Evolutionary conservation across 2,329 filamentous ascomycete species (phyloP).

Genomic region (Penicillium sp.): DNA sequence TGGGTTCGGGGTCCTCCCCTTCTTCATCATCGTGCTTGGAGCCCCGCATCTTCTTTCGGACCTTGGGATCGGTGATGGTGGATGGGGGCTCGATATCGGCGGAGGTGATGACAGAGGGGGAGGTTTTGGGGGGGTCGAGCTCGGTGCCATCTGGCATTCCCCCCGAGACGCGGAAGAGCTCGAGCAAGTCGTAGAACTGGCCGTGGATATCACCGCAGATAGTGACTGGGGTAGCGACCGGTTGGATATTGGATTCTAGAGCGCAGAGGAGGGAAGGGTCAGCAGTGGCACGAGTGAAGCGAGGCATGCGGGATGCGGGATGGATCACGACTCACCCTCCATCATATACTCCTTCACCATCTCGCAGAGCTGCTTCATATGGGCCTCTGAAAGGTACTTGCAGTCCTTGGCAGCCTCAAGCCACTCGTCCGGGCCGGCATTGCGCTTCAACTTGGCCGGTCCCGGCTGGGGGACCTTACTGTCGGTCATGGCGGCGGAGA

Average conservation of each 20-base stretch:
- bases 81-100: slow-evolving; percentile 90
- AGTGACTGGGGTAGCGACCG: slow-evolving; percentile 94
- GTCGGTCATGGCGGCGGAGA: slow-evolving; percentile 40
- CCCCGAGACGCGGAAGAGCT: slow-evolving; percentile 94
- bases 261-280: slow-evolving; percentile 4
- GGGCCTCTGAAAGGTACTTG: slow-evolving; percentile 91
- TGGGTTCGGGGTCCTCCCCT: slow-evolving; percentile 28
- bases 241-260: slow-evolving; percentile 97
- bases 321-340: slow-evolving; percentile 70
- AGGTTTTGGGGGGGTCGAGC: slow-evolving; percentile 69
- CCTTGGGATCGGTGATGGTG: slow-evolving; percentile 83
- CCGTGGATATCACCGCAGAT: slow-evolving; percentile 98
- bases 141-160: slow-evolving; percentile 89
- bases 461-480: slow-evolving; percentile 82
- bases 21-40: slow-evolving; percentile 33
- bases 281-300: background rate
- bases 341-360: slow-evolving; percentile 98
- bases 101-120: slow-evolving; percentile 78
- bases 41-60: slow-evolving; percentile 80
- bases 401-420: slow-evolving; percentile 95
- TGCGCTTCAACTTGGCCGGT: slow-evolving; percentile 80
- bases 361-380: slow-evolving; percentile 99
- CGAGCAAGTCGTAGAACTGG: slow-evolving; percentile 96
- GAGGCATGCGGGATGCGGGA: background rate
- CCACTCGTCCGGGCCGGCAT: slow-evolving; percentile 93